Base-by-base conservation (phyloP, 2,329 filamentous ascomycete genomes). In the Aspergillus oerlinghausenensis region DNA sequence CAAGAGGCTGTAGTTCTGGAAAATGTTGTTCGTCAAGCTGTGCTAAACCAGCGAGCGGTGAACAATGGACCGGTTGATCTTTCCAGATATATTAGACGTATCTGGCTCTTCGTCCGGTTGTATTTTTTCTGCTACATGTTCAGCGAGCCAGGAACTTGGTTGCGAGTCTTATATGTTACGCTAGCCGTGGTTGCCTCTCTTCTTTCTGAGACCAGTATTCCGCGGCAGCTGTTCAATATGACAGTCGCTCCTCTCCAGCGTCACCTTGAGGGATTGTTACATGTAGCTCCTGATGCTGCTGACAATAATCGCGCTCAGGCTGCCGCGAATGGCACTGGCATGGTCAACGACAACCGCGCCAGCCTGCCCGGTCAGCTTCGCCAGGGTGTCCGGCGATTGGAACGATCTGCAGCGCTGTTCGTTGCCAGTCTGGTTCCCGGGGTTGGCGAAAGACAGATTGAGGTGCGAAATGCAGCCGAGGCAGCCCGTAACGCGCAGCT, bases 381-480 rank as follows among this genome's bases (percentile, higher is more conserved):
- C 55, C 64, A 66, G 17, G 63, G 63, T 21, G 43, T 83, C 19
- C 71, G 81, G 47, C 75, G 77, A 1, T 68, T 77, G 0, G 84
- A 87, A 67, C 76, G 84, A 40, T 80, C 80, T 1, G 65, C 84
- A 43, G 82, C 82, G n/a, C 73, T 87, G n/a, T 84, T 87, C 58
- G 67, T 87, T 35, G 84, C 84, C 0, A 85, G 82, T 68, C 66
- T 87, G 51, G 80, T 84, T 66, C 84, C 84, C 0, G 84, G 84
- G 0, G 76, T 87, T 26, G 84, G 84, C 0, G 84, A 87, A 66
- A 75, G 82, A 7, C 82, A 85, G 66, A 81, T 87, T 14, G 74
- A 79, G 60, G 83, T 81, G 26, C 76, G 81, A 56, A 79, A 82
- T 62, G 79, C 80, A 53, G 76, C 80, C 17, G 77, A 80, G 60